These are phyloP conservation scores for Protomyces gravidus DNA, from an alignment of 1,139 yeast species.

Conservation along the genomic window DNA sequence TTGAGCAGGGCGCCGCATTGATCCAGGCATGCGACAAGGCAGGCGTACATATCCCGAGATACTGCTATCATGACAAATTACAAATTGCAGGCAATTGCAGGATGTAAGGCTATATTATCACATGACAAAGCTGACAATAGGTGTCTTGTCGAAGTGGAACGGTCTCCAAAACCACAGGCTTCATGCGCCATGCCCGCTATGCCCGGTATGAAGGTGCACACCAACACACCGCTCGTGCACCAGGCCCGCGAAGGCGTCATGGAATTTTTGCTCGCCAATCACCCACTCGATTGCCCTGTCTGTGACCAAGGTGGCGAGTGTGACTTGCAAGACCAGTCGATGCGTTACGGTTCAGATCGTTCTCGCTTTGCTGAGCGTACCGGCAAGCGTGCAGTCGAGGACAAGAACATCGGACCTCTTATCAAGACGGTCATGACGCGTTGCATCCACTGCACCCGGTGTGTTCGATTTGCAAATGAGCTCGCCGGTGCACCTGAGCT, in stretches of 20 bases:
- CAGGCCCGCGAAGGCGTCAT: constrained; percentile 89
- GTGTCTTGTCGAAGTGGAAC: constrained; percentile 82
- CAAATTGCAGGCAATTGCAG: constrained; percentile 95
- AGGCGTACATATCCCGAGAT: constrained; percentile 80
- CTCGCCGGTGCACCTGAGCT: constrained; percentile 91
- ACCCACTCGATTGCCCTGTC: constrained; percentile 88
- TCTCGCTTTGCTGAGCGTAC: constrained; percentile 76
- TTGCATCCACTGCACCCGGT: constrained; percentile 89
- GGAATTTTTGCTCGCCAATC: constrained; percentile 81
- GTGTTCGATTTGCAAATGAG: constrained; percentile 85
- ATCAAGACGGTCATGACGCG: constrained; percentile 90
- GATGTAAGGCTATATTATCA: constrained; percentile 45
- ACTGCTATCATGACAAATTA: constrained; percentile 86
- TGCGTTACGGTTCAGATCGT: constrained; percentile 79
- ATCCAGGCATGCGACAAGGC: constrained; percentile 92
- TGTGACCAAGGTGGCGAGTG: constrained; percentile 96
- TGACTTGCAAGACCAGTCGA: constrained; percentile 82
- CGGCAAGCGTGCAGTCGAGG: constrained; percentile 87
- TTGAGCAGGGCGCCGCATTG: constrained; percentile 83
- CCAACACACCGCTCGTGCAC: constrained; percentile 73
- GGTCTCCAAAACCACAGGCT: constrained; percentile 85
- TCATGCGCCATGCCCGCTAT: constrained; percentile 90
- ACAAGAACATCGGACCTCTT: constrained; percentile 84
- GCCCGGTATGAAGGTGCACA: constrained; percentile 82
- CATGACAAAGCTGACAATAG: constrained; percentile 7